Base-by-base conservation (phyloP, 148 eudicot species). In the Arctostaphylos glauca region DNA sequence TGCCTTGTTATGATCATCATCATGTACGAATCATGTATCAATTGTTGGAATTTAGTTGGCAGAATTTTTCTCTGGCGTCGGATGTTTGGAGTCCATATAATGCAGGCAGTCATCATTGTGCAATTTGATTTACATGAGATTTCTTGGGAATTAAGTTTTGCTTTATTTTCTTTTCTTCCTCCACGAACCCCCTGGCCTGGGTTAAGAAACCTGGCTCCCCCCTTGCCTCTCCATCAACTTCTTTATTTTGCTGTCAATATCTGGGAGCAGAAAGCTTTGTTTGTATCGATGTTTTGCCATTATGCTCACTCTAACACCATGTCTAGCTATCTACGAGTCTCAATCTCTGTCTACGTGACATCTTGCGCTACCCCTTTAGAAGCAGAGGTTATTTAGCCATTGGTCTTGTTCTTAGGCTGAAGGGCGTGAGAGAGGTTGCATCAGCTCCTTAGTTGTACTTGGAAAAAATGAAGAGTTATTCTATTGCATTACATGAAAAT, bases 71-170 rank as follows among this genome's bases (percentile, higher is more conserved):
- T 49, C 7, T 49, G 52, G 49, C 9, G 31, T 19, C 19, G 77
- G 25, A 74, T 48, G 14, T 47, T 48, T 48, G 77, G 7, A 74
- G 5, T 74, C 77, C 77, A 74, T 74, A 31, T 46, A 72, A 72
- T 9, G 56, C 77, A 47, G 52, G 77, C 38, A 74, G 55, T 6
- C 12, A 48, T 23, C 13, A 48, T 10, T n/a, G 41, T 21, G 7
- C 55, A 74, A 74, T 73, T 18, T 25, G 21, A 73, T 3, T 70
- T 70, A 16, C 74, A 13, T 31, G 19, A 38, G 74, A 68, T 68
- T 38, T 12, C 74, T 38, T 68, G 3, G 9, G 74, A 68, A 38
- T 5, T 68, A 12, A 2, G 9, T 68, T 68, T 10, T 64, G 4
- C 15, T 0, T 64, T 64, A n/a, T 67, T 3, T 38, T 0, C 25